These are phyloP conservation scores for Pseudonitzschia multistriata DNA, from an alignment of 108 stramenopile species.

Conservation along the genomic window DNA sequence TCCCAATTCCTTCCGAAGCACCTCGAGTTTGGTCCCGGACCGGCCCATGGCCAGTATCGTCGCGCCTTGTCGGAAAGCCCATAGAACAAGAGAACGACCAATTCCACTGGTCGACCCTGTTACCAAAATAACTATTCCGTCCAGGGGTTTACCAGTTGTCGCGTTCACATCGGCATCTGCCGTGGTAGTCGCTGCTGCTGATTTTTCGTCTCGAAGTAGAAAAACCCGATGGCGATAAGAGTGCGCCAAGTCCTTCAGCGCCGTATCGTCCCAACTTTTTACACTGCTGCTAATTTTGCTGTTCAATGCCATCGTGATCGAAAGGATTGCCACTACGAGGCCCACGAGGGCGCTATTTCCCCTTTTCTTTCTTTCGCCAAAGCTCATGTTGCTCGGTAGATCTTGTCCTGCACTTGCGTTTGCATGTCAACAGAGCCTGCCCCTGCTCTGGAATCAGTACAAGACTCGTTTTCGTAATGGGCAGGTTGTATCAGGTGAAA, in stretches of 20 bases:
- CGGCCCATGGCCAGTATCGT: conserved; percentile 52
- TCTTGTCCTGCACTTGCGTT: too few species aligned
- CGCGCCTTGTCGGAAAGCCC: conserved; percentile 37
- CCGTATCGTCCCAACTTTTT: conserved; percentile 12
- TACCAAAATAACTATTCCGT: conserved; percentile 34
- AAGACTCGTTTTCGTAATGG: too few species aligned
- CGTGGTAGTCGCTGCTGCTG: background rate
- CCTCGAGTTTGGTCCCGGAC: conserved; percentile 29
- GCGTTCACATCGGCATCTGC: background rate
- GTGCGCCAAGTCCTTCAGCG: background rate
- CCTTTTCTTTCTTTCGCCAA: background rate
- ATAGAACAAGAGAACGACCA: conserved; percentile 32
- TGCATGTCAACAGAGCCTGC: too few species aligned
- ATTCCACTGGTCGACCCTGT: conserved; percentile 58
- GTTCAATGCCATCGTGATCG: background rate
- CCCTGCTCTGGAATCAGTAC: too few species aligned
- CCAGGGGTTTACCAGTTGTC: conserved; percentile 18
- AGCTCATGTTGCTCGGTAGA: background rate
- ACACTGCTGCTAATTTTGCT: background rate
- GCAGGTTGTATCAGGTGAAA: too few species aligned
- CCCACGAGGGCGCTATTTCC: background rate
- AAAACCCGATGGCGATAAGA: background rate
- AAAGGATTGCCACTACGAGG: background rate
- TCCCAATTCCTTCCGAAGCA: conserved; percentile 18
- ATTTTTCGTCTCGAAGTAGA: background rate